These are phyloP conservation scores for Aspergillus costaricaensis DNA, from an alignment of 2,329 filamentous ascomycete species.

Conservation along the genomic window DNA sequence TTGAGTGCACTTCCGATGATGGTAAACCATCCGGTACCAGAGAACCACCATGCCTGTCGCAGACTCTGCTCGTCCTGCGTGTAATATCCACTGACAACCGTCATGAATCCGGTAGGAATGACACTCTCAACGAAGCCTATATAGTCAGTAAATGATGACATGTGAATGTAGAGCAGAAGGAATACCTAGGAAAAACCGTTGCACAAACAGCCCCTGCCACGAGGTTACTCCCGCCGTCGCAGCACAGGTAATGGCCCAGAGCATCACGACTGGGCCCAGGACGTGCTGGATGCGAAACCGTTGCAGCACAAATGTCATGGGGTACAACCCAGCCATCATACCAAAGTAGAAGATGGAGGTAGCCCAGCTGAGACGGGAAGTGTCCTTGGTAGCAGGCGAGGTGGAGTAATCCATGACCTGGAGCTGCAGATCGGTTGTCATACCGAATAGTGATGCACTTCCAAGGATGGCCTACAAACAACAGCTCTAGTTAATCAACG, in stretches of 20 bases:
- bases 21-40: slow-evolving; percentile 57
- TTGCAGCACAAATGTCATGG: slow-evolving; percentile 71
- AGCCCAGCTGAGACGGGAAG: slow-evolving; percentile 71
- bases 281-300: slow-evolving; percentile 66
- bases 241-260: slow-evolving; percentile 70
- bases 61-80: slow-evolving; percentile 66
- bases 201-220: slow-evolving; percentile 64
- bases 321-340: slow-evolving; percentile 73
- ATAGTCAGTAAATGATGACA: not conserved
- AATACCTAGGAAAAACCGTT: slow-evolving; percentile 62
- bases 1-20: slow-evolving; percentile 66
- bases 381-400: slow-evolving; percentile 62
- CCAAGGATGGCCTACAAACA: slow-evolving; percentile 66
- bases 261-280: slow-evolving; percentile 56
- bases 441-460: slow-evolving; percentile 71
- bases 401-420: slow-evolving; percentile 54
- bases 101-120: slow-evolving; percentile 68
- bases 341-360: slow-evolving; percentile 80
- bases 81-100: slow-evolving; percentile 63
- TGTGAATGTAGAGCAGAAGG: not conserved
- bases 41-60: slow-evolving; percentile 70
- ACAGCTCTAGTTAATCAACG: not conserved
- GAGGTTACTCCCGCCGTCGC: slow-evolving; percentile 66
- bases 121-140: slow-evolving; percentile 61
- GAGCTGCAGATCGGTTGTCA: slow-evolving; percentile 69